These are phyloP conservation scores for Pleurotus platypus DNA, from an alignment of 768 basidiomycete species.

Conservation along the genomic window DNA sequence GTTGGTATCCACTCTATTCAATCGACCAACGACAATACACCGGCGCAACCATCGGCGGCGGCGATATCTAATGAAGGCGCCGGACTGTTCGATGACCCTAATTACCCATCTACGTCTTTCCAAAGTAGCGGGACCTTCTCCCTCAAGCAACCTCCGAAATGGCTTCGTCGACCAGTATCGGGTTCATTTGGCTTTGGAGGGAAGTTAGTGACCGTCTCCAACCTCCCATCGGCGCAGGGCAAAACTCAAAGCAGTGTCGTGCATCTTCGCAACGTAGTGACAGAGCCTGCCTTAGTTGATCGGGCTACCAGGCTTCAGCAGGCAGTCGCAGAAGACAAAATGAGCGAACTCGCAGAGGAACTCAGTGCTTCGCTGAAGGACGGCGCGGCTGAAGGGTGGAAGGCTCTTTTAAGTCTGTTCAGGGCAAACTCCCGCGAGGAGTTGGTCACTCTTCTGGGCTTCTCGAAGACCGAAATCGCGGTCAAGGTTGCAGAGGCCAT, in stretches of 20 bases:
- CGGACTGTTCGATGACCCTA: constrained; percentile 75
- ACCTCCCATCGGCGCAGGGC: constrained; percentile 70
- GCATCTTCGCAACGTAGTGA: constrained; percentile 73
- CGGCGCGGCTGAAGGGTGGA: constrained; percentile 64
- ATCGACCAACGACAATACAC: constrained; percentile 62
- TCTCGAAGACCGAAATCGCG: constrained; percentile 84
- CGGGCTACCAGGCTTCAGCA: constrained; percentile 65
- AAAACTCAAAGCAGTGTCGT: constrained; percentile 82
- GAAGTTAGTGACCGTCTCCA: constrained; percentile 75
- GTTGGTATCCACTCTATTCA: constrained; percentile 93
- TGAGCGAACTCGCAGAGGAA: constrained; percentile 70
- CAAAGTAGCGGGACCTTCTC: constrained; percentile 57
- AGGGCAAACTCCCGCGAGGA: constrained; percentile 87
- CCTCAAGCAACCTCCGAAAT: constrained; percentile 93
- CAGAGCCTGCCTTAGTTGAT: constrained; percentile 71
- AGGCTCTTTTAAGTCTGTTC: constrained; percentile 85
- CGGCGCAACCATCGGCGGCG: constrained; percentile 32
- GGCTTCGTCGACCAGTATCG: constrained; percentile 83
- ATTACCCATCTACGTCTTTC: constrained; percentile 44
- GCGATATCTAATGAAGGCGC: constrained; percentile 54
- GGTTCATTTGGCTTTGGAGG: constrained; percentile 92
- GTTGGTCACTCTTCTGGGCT: constrained; percentile 85
- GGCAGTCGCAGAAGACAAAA: constrained; percentile 52
- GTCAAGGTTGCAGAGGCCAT: constrained; percentile 79
- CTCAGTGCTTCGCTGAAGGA: constrained; percentile 30